Conservation (phyloP, 139 green algal genomes). For the Trebouxia sp. region DNA sequence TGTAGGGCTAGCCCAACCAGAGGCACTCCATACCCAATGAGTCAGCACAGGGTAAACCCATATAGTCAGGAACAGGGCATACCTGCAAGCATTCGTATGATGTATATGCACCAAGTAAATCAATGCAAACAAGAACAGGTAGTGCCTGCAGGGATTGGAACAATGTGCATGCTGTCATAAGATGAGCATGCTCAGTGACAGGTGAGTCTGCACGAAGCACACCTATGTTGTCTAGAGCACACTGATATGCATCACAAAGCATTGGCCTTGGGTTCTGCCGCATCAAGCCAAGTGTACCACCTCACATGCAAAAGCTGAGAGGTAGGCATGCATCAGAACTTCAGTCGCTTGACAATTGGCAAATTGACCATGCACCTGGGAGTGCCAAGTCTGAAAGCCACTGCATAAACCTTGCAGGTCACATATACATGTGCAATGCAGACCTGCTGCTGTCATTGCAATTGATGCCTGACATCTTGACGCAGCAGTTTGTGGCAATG, state of each 20-base stretch:
- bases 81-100: slow-evolving; percentile 36
- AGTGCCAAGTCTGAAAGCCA: no score
- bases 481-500: not conserved
- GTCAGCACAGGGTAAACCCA: slow-evolving; percentile 76
- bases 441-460: not conserved
- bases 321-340: not conserved
- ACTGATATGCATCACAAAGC: no score
- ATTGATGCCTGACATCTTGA: not conserved
- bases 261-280: no score
- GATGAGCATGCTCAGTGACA: no score
- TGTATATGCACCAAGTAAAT: slow-evolving; percentile 76
- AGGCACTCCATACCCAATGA: slow-evolving; percentile 62
- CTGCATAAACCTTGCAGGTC: no score
- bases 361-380: no score
- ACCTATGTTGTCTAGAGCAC: no score
- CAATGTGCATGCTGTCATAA: no score
- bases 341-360: no score
- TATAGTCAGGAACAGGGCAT: slow-evolving; percentile 65
- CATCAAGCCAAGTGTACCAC: no score
- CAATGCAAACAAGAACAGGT: slow-evolving; percentile 66
- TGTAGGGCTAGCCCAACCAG: slow-evolving; percentile 49
- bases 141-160: slow-evolving; percentile 43
- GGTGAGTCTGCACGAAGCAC: no score
- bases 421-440: not conserved
- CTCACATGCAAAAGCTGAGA: not conserved